Conservation (phyloP, 2,329 filamentous ascomycete genomes). For the Phyllachora maydis region DNA sequence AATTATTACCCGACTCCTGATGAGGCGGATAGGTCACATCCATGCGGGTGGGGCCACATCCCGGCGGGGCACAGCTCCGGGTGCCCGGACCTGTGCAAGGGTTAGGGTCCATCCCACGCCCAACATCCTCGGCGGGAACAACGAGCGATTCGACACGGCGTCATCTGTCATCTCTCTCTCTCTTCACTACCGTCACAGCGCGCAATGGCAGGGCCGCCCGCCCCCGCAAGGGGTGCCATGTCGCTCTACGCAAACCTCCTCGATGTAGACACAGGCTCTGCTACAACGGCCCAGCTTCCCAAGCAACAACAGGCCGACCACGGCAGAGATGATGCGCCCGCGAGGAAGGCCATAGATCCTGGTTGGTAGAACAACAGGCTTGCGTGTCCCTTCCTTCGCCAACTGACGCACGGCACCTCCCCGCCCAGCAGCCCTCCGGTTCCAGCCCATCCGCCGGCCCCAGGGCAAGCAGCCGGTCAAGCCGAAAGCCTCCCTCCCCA, state of each 20-base stretch:
- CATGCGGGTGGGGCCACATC: too few species aligned
- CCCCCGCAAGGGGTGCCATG: slow-evolving; percentile 27
- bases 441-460: slow-evolving; percentile 70
- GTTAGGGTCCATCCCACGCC: too few species aligned
- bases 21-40: too few species aligned
- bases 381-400: not conserved
- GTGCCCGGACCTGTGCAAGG: too few species aligned
- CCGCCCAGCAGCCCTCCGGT: slow-evolving; percentile 58
- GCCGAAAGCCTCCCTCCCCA: slow-evolving; percentile 38
- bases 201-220: too few species aligned
- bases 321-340: slow-evolving; percentile 19
- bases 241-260: slow-evolving; percentile 77
- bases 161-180: too few species aligned
- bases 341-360: slow-evolving; percentile 38
- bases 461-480: slow-evolving; percentile 37
- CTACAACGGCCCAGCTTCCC: slow-evolving; percentile 55
- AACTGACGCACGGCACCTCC: too few species aligned
- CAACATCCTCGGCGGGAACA: too few species aligned
- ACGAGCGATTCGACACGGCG: too few species aligned
- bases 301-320: slow-evolving; percentile 30
- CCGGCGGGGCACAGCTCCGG: too few species aligned
- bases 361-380: slow-evolving; percentile 6
- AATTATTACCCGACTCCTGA: too few species aligned
- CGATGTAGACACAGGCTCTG: slow-evolving; percentile 27
- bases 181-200: too few species aligned